Base-by-base conservation (phyloP, 108 stramenopile species). In the Pseudonitzschia delicatissima region DNA sequence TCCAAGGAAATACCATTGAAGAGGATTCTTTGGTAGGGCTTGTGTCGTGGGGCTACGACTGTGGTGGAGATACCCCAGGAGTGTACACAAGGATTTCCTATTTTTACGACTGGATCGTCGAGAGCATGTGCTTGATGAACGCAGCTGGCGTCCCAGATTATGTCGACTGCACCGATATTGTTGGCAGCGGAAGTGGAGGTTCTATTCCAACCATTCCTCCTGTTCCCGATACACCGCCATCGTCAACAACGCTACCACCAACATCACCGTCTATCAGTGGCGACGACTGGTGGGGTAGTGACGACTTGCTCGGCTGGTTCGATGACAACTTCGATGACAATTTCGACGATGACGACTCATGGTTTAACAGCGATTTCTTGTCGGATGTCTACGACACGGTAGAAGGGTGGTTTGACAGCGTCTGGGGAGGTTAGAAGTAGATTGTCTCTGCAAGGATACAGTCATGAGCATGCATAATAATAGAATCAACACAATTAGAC, bases 41-140 rank as follows among this genome's bases (percentile, higher is more conserved):
- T 27, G 73, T 74, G 7, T 74, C 66, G 3, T 67, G 66, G 66
- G 70, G 72, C 0, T 5, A n/a, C 1, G 63, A 67, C 11, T 82
- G 77, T 60, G 77, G 73, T 9, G 48, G 62, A 4, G 55, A 53
- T 0, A 67, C 57, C 3, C 81, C 84, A 18, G 87, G 87, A 15
- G 77, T 88, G 0, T 88, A 88, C 57, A 45, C 84, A 12, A 71
- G 84, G 6, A 60, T 85, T 3, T 79, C 77, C 42, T 67, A 70
- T 57, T 64, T 73, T 40, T 81, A 77, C 50, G 75, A 81, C 2
- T 88, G 87, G 87, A 85, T 88, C 28, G 59, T 69, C n/a, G 67
- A 79, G 32, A 69, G 27, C 9, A 77, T 88, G 6, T 85, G 87
- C 50, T 37, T 59, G 15, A 67, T 71, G 31, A 49, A 62, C 33